Conservation (phyloP, 176 grass and related monocot species). For the Miscanthus lutarioriparius region DNA sequence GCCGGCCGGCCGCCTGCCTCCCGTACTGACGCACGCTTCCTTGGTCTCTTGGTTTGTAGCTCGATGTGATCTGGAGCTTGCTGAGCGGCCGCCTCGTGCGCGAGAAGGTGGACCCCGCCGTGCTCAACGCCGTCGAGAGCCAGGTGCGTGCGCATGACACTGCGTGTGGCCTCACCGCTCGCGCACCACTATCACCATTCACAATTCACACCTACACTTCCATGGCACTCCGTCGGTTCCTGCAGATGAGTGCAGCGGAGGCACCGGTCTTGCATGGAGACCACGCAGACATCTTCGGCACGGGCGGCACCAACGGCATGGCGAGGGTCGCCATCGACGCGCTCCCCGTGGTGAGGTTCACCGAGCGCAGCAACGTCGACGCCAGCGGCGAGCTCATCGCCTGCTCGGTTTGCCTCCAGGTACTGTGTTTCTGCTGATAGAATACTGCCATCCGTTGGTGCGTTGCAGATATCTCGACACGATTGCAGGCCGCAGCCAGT, state of each 20-base stretch:
- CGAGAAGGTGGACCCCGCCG: constrained; percentile 63
- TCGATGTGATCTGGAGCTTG: constrained; percentile 59
- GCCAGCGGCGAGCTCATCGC: constrained; percentile 39
- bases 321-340: constrained; percentile 46
- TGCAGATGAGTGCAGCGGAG: constrained; percentile 65
- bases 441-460: neutral
- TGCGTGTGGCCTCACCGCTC: neutral
- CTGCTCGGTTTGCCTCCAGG: constrained; percentile 84
- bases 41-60: constrained; percentile 27
- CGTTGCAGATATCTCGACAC: neutral
- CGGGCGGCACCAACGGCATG: constrained; percentile 48
- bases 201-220: neutral
- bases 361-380: constrained; percentile 33
- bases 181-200: neutral
- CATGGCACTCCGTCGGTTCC: neutral
- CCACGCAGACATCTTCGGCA: constrained; percentile 56
- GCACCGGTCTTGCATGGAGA: constrained; percentile 24
- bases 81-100: constrained; percentile 62
- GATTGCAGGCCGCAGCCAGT: neutral
- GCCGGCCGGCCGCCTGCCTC: no score
- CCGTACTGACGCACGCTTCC: neutral
- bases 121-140: constrained; percentile 68
- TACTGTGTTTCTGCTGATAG: neutral
- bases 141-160: constrained; percentile 34
- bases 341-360: constrained; percentile 51